phyloP scores from a whole-genome alignment of 1,284 basidiomycete species.

The Moesziomyces parantarcticus region DNA sequence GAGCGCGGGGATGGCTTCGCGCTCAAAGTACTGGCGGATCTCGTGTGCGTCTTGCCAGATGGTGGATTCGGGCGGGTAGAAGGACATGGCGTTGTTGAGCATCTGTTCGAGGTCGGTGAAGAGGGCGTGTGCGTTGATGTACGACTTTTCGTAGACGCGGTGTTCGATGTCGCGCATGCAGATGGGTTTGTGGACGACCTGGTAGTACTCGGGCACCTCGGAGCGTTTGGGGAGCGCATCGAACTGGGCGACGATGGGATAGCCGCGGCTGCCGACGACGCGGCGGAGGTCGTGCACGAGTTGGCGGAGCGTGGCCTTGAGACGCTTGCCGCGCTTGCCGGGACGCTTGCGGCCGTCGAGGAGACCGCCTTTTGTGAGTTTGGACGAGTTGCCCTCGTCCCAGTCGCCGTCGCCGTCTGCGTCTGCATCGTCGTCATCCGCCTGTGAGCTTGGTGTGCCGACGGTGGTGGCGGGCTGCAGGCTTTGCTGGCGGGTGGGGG shows the following conservation, averaged over 20 bases:
- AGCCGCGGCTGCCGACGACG: constrained; percentile 41
- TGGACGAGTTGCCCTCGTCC: constrained; percentile 23
- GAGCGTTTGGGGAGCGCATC: constrained; percentile 53
- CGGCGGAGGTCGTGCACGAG: constrained; percentile 48
- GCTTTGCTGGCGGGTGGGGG: constrained; percentile 27
- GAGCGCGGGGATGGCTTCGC: constrained; percentile 55
- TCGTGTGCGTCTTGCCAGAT: constrained; percentile 62
- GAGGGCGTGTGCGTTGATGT: constrained; percentile 60
- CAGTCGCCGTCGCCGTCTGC: constrained; percentile 19
- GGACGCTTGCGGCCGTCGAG: constrained; percentile 51
- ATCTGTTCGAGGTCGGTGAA: constrained; percentile 60
- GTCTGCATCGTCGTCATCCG: constrained; percentile 40
- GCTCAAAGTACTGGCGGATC: constrained; percentile 57
- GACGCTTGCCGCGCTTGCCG: constrained; percentile 60
- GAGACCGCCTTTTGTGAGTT: constrained; percentile 45
- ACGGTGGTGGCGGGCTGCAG: constrained; percentile 27
- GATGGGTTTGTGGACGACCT: constrained; percentile 57
- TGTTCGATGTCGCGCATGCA: constrained; percentile 57
- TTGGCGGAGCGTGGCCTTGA: constrained; percentile 59
- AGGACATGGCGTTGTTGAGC: constrained; percentile 65
- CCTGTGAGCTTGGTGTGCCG: constrained; percentile 27
- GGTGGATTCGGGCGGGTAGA: constrained; percentile 53
- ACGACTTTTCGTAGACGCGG: constrained; percentile 51
- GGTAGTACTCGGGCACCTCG: constrained; percentile 66
- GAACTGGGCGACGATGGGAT: constrained; percentile 50